These are phyloP conservation scores for Globisporangium orthogonon DNA, from an alignment of 352 stramenopile species.

Conservation along the genomic window DNA sequence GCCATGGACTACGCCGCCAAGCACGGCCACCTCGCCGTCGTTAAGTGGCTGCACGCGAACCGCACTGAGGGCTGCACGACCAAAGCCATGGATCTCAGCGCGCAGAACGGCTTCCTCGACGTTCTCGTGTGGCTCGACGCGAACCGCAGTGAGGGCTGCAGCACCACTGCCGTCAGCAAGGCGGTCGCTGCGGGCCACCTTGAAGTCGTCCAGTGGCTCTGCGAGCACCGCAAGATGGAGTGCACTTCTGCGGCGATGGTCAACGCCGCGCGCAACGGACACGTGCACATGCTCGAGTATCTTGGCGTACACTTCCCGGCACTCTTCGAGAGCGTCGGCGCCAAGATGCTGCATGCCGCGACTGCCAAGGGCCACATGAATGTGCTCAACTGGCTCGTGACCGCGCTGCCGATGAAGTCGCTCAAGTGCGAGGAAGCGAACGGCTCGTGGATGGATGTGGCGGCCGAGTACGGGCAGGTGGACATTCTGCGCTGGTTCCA, in stretches of 20 bases:
- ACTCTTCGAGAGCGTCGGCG: constrained; percentile 40
- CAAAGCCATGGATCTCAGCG: constrained; percentile 35
- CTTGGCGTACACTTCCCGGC: constrained; percentile 32
- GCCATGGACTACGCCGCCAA: constrained; percentile 59
- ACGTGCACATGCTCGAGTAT: constrained; percentile 56
- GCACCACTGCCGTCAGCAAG: constrained; percentile 54
- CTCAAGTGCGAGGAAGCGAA: constrained; percentile 59
- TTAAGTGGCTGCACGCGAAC: constrained; percentile 29
- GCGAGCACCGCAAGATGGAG: constrained; percentile 37
- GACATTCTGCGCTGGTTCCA: constrained; percentile 62
- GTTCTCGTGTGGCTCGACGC: constrained; percentile 66
- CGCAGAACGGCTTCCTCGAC: constrained; percentile 49
- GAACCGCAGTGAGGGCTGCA: constrained; percentile 64
- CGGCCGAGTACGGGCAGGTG: constrained; percentile 58
- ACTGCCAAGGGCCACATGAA: constrained; percentile 51
- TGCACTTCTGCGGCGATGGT: constrained; percentile 47
- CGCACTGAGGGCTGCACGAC: constrained; percentile 21
- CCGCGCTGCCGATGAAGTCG: constrained; percentile 46
- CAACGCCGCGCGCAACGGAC: constrained; percentile 46
- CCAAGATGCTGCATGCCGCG: constrained; percentile 58
- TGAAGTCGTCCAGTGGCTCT: constrained; percentile 54
- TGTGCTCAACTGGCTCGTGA: constrained; percentile 58
- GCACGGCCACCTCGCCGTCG: constrained; percentile 20
- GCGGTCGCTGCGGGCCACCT: constrained; percentile 46
- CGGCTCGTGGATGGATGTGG: constrained; percentile 69